Evolutionary conservation across 495 filamentous ascomycete genomes (phyloP).

Genomic region (Aspergillus avenaceus): DNA sequence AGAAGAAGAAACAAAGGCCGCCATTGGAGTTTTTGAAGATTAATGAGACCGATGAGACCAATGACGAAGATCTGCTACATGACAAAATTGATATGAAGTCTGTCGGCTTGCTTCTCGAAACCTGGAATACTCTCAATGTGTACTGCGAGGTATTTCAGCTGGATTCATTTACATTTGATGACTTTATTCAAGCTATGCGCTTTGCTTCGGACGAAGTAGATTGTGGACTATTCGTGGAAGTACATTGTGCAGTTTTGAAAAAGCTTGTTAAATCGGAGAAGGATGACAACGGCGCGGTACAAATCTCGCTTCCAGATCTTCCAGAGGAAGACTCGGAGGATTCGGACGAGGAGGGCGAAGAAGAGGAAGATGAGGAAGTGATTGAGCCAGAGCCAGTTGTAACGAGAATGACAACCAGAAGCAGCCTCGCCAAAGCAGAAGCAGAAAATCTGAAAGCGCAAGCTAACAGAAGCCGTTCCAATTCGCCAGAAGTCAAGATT

Average conservation of each 20-base stretch:
- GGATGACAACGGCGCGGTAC: constrained; percentile 68
- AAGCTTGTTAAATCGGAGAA: constrained; percentile 71
- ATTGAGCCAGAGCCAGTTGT: constrained; percentile 61
- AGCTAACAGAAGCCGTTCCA: constrained; percentile 22
- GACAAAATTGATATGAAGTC: constrained; percentile 73
- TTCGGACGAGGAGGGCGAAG: constrained; percentile 53
- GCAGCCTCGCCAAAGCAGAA: constrained; percentile 79
- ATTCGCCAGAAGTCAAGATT: constrained; percentile 37
- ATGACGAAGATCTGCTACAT: constrained; percentile 35
- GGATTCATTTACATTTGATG: constrained; percentile 97
- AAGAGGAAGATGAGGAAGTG: constrained; percentile 44
- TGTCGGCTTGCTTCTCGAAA: constrained; percentile 75
- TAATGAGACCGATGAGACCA: constrained; percentile 43
- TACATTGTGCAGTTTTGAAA: constrained; percentile 89
- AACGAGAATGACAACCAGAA: constrained; percentile 69
- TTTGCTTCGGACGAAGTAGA: constrained; percentile 72
- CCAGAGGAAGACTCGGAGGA: constrained; percentile 64
- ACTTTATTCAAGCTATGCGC: constrained; percentile 84
- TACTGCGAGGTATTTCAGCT: constrained; percentile 89
- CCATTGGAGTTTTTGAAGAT: constrained; percentile 70
- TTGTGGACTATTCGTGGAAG: constrained; percentile 84
- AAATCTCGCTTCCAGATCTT: constrained; percentile 73
- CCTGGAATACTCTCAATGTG: constrained; percentile 94
- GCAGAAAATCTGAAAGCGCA: constrained; percentile 58
- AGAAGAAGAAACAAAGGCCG: constrained; percentile 59